Conservation (phyloP, 2,329 filamentous ascomycete species). For the Amylocarpus encephaloides region DNA sequence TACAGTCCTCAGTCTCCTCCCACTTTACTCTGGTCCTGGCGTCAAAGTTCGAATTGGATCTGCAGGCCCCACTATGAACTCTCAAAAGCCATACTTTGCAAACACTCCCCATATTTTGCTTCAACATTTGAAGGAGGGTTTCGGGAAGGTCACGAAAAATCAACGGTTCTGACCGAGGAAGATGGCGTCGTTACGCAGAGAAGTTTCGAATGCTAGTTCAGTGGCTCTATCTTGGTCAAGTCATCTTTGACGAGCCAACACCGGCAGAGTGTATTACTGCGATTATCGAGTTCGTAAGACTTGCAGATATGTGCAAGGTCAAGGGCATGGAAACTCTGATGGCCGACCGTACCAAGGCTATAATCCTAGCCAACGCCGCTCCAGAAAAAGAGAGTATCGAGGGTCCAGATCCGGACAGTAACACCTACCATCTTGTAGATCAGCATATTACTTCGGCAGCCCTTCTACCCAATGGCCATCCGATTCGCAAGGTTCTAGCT, state of each 20-base stretch:
- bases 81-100: slow-evolving; percentile 6
- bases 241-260: slow-evolving; percentile 7
- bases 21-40: slow-evolving; percentile 9
- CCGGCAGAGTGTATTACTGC: slow-evolving; percentile 8
- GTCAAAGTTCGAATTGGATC: slow-evolving; percentile 8
- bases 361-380: slow-evolving; percentile 2
- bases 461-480: slow-evolving; percentile 5
- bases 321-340: slow-evolving; percentile 10
- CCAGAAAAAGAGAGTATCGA: background rate
- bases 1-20: slow-evolving; percentile 5
- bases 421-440: slow-evolving; percentile 2
- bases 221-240: slow-evolving; percentile 10
- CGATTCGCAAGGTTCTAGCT: slow-evolving; percentile 8
- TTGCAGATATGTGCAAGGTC: slow-evolving; percentile 15
- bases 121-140: slow-evolving; percentile 9
- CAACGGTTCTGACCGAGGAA: slow-evolving; percentile 4
- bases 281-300: slow-evolving; percentile 14
- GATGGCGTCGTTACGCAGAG: slow-evolving; percentile 11
- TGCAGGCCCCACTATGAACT: slow-evolving; percentile 8
- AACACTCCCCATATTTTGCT: slow-evolving; percentile 7
- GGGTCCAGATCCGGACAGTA: slow-evolving; percentile 1
- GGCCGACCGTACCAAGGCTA: slow-evolving; percentile 8
- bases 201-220: slow-evolving; percentile 9
- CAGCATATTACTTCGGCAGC: slow-evolving; percentile 11
- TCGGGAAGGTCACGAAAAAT: slow-evolving; percentile 7